Base-by-base conservation (phyloP, 164 flowering plant genomes). In the Macadamia integrifolia region DNA sequence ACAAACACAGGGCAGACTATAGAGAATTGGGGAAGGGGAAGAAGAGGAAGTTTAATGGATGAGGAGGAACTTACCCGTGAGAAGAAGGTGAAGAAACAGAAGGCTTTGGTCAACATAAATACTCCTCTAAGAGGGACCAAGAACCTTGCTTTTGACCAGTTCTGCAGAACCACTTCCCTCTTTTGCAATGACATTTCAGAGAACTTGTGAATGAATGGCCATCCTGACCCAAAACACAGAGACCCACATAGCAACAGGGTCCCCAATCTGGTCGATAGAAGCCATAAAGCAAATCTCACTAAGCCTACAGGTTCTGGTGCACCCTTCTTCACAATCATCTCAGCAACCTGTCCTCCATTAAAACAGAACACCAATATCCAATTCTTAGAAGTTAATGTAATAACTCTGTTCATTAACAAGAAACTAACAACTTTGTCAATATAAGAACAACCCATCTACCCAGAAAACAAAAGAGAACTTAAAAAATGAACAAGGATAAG, bases 231-330 rank as follows among this genome's bases (percentile, higher is more conserved):
- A 17, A 83, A 66, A 77, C 86, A 83, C 7, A 69, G 32, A 60
- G 6, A 46, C 31, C 93, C 92, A 75, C 92, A 87, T 2, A 87
- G 77, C 79, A 91, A 46, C 13, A 91, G 62, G 7, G 93, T 87
- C 11, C 97, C 92, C 61, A 91, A 64, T 75, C 90, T 85, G 3
- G 70, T 82, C 15, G 93, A 86, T 1, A 90, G 83, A 28, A 84
- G 1, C 70, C 10, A 81, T 64, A 91, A 65, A 23, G 77, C 77
- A 30, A 80, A 11, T 9, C 72, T 80, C 70, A 80, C 77, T 31
- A 88, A 2, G 3, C 61, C 7, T 70, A 84, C 62, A 6, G 71
- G 87, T 52, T 83, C 76, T 29, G 80, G 72, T 57, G 70, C 10
- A 14, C 68, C 78, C 71, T 80, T 83, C 69, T 65, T 83, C 73